These are phyloP conservation scores for Dillenia turbinata DNA, from an alignment of 164 flowering plant species.

Conservation along the genomic window DNA sequence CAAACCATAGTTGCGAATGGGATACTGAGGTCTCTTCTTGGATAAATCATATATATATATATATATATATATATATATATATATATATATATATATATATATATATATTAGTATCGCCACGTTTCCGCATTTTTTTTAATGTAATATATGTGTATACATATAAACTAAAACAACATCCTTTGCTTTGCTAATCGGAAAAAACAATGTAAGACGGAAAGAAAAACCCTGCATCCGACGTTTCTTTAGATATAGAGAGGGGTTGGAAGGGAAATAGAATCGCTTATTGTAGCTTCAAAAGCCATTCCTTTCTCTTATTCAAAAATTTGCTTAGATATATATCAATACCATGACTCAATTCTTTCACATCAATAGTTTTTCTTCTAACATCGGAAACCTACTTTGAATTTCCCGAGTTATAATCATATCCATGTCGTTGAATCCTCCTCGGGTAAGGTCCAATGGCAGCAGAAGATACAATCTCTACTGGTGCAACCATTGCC, in stretches of 20 bases:
- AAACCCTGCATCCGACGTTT: neutral
- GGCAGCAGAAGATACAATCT: conserved; percentile 28
- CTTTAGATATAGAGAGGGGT: neutral
- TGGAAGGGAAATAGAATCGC: conserved; percentile 16
- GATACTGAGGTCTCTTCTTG: too few relatives aligned
- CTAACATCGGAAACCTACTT: neutral
- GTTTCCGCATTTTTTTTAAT: too few relatives aligned
- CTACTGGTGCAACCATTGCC: conserved; percentile 85
- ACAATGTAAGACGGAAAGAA: neutral
- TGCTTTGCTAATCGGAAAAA: conserved; percentile 16
- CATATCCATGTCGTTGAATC: conserved; percentile 31
- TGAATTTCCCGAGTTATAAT: neutral
- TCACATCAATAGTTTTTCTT: neutral
- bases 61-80: too few relatives aligned
- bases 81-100: too few relatives aligned
- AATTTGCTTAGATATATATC: neutral
- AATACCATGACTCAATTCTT: neutral
- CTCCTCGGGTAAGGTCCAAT: conserved; percentile 16
- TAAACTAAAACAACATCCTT: conserved; percentile 15
- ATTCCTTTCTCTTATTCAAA: conserved; percentile 13
- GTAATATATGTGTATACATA: too few relatives aligned
- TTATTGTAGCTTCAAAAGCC: conserved; percentile 23
- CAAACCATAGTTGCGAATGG: too few relatives aligned
- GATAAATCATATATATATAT: too few relatives aligned
- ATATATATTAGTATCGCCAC: too few relatives aligned